Evolutionary conservation across 2,329 filamentous ascomycete species (phyloP).

Genomic region (Podosphaera xanthii): DNA sequence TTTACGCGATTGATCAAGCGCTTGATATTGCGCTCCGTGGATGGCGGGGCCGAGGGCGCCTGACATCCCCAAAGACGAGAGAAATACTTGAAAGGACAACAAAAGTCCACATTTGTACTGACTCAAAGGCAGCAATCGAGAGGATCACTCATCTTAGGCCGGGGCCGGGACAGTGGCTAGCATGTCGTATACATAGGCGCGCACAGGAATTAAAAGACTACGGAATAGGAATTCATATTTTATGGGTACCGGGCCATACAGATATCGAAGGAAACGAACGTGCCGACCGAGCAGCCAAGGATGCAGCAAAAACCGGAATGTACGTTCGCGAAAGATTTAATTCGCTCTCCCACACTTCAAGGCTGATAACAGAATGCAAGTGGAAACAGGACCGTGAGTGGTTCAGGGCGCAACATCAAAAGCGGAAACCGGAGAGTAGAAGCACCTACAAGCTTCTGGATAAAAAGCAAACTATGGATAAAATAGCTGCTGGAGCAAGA

Average conservation of each 20-base stretch:
- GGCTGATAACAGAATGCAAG: too few species aligned
- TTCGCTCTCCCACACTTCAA: too few species aligned
- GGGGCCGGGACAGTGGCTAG: background rate
- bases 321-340: too few species aligned
- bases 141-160: background rate
- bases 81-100: background rate
- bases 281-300: too few species aligned
- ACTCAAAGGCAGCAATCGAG: background rate
- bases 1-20: background rate
- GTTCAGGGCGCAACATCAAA: too few species aligned
- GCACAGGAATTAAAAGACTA: background rate
- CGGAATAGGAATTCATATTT: background rate
- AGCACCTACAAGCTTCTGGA: too few species aligned
- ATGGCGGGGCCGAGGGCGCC: background rate
- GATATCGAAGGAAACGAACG: background rate
- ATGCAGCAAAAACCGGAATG: too few species aligned
- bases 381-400: too few species aligned
- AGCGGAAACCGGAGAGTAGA: background rate
- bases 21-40: background rate
- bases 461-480: too few species aligned
- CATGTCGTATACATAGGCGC: background rate
- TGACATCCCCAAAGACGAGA: background rate
- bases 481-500: too few species aligned
- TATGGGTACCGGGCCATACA: background rate
- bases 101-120: background rate